These are phyloP conservation scores for Neonectria hederae DNA, from an alignment of 2,329 filamentous ascomycete species.

Conservation along the genomic window DNA sequence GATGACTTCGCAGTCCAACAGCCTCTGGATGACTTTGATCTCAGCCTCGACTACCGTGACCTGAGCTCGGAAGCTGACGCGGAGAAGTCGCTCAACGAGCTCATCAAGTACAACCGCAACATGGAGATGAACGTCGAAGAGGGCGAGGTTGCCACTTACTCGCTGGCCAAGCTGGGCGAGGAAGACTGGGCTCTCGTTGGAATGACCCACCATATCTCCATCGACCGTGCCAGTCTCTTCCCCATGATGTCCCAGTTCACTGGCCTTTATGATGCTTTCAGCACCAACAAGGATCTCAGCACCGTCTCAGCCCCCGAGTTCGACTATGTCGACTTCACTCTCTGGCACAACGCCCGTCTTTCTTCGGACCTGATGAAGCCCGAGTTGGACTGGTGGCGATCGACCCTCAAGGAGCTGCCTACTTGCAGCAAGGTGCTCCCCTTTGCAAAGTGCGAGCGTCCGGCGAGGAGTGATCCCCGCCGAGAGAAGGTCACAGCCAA, in stretches of 20 bases:
- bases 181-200: constrained; percentile 35
- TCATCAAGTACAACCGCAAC: constrained; percentile 32
- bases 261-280: constrained; percentile 34
- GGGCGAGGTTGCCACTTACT: constrained; percentile 34
- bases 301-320: constrained; percentile 36
- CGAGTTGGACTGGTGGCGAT: constrained; percentile 39
- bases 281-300: constrained; percentile 28
- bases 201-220: constrained; percentile 39
- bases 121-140: constrained; percentile 40
- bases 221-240: constrained; percentile 37
- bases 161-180: constrained; percentile 34
- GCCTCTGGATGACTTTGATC: constrained; percentile 34
- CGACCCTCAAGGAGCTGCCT: constrained; percentile 30
- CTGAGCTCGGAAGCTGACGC: constrained; percentile 23
- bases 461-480: constrained; percentile 29
- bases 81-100: constrained; percentile 25
- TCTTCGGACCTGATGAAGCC: constrained; percentile 36
- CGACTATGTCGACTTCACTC: constrained; percentile 39
- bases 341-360: constrained; percentile 41
- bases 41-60: constrained; percentile 33
- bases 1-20: constrained; percentile 37
- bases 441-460: constrained; percentile 36
- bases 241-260: constrained; percentile 39
- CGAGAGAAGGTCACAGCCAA: constrained; percentile 34
- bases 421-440: constrained; percentile 36